Percentiles rank a stretch among this genome's conserved stretches.
Evolutionary conservation across 2,329 filamentous ascomycete species (phyloP).

Genomic region (Penicillium sp.): DNA sequence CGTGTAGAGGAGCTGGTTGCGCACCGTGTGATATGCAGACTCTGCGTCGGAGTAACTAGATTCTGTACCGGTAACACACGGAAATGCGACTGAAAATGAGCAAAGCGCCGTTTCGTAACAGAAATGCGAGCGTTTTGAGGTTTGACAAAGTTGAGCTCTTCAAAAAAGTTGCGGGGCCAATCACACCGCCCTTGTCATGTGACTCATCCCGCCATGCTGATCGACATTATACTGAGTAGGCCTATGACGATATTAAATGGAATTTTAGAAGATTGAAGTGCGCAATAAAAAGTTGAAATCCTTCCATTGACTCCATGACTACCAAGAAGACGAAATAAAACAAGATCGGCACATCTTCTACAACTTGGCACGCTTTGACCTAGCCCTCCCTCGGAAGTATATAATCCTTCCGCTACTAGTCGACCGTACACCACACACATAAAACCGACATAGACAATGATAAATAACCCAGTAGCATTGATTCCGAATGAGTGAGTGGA

Average conservation of each 20-base stretch:
- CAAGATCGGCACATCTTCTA: conserved; percentile 15
- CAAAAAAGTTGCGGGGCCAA: conserved; percentile 25
- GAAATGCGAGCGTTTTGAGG: conserved; percentile 1
- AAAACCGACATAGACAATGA: conserved; percentile 12
- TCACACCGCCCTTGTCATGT: conserved; percentile 19
- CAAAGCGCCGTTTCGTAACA: not conserved
- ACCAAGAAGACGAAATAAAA: conserved; percentile 12
- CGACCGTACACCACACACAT: conserved; percentile 1
- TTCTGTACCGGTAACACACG: not conserved
- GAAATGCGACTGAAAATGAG: not conserved
- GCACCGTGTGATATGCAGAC: not conserved
- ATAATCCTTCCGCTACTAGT: conserved; percentile 9
- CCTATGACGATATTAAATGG: not conserved
- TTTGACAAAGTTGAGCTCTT: conserved; percentile 21
- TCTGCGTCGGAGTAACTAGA: too few species aligned
- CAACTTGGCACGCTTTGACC: conserved; percentile 5
- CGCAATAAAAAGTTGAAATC: conserved; percentile 1
- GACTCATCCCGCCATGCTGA: not conserved
- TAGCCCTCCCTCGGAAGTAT: conserved; percentile 12
- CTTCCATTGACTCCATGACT: conserved; percentile 18
- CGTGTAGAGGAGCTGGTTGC: conserved; percentile 1
- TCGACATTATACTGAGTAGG: not conserved
- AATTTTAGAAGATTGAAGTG: not conserved
- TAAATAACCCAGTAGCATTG: conserved; percentile 18
- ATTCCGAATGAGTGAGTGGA: conserved; percentile 23